These are phyloP conservation scores for Saturnispora gosingensis DNA, from an alignment of 805 yeast genomes.

Conservation along the genomic window DNA sequence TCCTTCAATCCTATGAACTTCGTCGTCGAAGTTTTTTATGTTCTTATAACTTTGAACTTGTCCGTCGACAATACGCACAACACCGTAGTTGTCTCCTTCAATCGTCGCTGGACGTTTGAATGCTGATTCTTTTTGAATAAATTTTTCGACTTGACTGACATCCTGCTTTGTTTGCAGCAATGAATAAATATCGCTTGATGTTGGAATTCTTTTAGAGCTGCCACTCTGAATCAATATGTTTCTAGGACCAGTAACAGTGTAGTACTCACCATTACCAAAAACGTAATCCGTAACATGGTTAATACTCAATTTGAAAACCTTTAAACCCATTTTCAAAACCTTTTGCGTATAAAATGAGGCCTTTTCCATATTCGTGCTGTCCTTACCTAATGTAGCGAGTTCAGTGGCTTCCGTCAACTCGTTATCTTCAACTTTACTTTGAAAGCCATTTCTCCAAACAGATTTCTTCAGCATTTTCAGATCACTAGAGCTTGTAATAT, in stretches of 20 bases:
- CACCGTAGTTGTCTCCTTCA: constrained; percentile 38
- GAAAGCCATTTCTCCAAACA: constrained; percentile 9
- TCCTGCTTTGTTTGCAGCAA: constrained; percentile 11
- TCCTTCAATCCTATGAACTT: constrained; percentile 27
- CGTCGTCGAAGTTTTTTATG: constrained; percentile 33
- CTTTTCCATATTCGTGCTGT: neutral
- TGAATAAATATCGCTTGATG: neutral
- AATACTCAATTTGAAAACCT: neutral
- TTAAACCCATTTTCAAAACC: neutral
- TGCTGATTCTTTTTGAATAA: constrained; percentile 14
- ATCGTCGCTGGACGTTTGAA: constrained; percentile 16
- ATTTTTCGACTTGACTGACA: constrained; percentile 18
- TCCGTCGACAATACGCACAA: constrained; percentile 36
- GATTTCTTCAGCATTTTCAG: constrained; percentile 18
- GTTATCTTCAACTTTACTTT: neutral
- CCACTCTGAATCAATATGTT: constrained; percentile 40
- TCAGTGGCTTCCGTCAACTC: neutral
- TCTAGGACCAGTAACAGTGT: constrained; percentile 48
- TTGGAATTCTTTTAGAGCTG: constrained; percentile 15
- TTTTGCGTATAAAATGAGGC: neutral
- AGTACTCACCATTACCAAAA: constrained; percentile 35
- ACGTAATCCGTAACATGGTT: constrained; percentile 12
- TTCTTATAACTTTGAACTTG: constrained; percentile 33
- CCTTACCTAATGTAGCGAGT: neutral
- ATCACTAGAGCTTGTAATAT: constrained; percentile 41